Evolutionary conservation across 768 basidiomycete genomes (phyloP).

Genomic region (Hebeloma cylindrosporum): DNA sequence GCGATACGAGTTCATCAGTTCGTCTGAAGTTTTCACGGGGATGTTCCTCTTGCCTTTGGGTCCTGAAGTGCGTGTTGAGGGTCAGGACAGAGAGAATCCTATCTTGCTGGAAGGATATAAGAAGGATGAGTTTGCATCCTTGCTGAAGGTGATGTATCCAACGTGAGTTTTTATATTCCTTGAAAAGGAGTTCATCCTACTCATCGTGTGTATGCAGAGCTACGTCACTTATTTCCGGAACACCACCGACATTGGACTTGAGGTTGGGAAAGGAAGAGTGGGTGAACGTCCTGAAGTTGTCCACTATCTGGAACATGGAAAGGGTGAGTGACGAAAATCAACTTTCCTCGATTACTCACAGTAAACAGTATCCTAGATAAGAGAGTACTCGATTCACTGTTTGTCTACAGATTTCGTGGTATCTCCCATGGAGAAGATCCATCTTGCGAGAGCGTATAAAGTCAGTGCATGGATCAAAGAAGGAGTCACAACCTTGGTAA

Average conservation of each 20-base stretch:
- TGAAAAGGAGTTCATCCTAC: neutral
- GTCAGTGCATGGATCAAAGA: constrained; percentile 8
- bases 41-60: constrained; percentile 8
- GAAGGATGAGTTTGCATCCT: constrained; percentile 8
- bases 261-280: constrained; percentile 9
- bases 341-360: neutral
- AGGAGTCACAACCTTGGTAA: constrained; percentile 9
- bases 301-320: constrained; percentile 11
- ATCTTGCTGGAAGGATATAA: constrained; percentile 11
- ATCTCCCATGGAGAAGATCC: constrained; percentile 9
- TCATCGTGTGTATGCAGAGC: constrained; percentile 2
- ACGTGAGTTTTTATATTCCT: constrained; percentile 1
- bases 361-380: constrained; percentile 2
- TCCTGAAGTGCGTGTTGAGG: neutral
- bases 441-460: constrained; percentile 8
- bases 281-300: constrained; percentile 12
- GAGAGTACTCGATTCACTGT: constrained; percentile 11
- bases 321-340: constrained; percentile 1
- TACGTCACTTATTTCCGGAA: constrained; percentile 3
- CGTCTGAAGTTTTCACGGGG: constrained; percentile 13
- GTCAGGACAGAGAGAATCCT: constrained; percentile 7
- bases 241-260: constrained; percentile 7
- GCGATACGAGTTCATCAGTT: constrained; percentile 4
- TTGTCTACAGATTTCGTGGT: constrained; percentile 4
- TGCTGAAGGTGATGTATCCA: constrained; percentile 13